phyloP scores from a whole-genome alignment of 1,139 yeast species.

The Blastobotrys proliferans region DNA sequence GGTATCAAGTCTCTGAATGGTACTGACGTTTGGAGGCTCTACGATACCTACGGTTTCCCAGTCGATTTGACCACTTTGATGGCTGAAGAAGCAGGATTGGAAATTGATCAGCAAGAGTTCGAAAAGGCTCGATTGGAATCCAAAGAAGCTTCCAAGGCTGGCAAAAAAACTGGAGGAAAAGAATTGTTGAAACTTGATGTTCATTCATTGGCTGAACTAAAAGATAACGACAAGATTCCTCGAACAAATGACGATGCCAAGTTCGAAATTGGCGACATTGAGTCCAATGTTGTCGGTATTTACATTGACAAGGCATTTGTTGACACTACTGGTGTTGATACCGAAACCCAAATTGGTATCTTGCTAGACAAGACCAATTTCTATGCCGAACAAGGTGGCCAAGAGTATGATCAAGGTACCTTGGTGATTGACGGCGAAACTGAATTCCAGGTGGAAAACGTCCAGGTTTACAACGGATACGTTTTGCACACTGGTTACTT shows the following conservation, averaged over 20 bases:
- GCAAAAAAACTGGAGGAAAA: constrained; percentile 60
- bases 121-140: constrained; percentile 86
- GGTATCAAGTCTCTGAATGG: constrained; percentile 80
- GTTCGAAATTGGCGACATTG: constrained; percentile 35
- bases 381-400: constrained; percentile 99
- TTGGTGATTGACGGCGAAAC: constrained; percentile 81
- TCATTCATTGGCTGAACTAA: constrained; percentile 64
- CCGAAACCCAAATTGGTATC: constrained; percentile 63
- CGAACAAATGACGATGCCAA: constrained; percentile 81
- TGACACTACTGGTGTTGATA: constrained; percentile 36
- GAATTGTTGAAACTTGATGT: constrained; percentile 77
- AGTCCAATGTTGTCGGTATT: constrained; percentile 55
- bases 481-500: constrained; percentile 90
- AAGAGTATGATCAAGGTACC: constrained; percentile 92
- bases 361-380: constrained; percentile 86
- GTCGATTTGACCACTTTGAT: constrained; percentile 94
- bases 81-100: constrained; percentile 98
- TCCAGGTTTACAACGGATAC: constrained; percentile 89
- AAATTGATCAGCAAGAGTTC: constrained; percentile 86
- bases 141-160: constrained; percentile 91
- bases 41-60: constrained; percentile 99
- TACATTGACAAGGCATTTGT: constrained; percentile 66
- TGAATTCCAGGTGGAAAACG: constrained; percentile 87
- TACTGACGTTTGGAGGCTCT: constrained; percentile 95
- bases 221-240: constrained; percentile 48